Evolutionary conservation across 2,329 filamentous ascomycete species (phyloP), one percentile per base, ranked within the genome.

Genomic region (Metarhizium brunneum): DNA sequence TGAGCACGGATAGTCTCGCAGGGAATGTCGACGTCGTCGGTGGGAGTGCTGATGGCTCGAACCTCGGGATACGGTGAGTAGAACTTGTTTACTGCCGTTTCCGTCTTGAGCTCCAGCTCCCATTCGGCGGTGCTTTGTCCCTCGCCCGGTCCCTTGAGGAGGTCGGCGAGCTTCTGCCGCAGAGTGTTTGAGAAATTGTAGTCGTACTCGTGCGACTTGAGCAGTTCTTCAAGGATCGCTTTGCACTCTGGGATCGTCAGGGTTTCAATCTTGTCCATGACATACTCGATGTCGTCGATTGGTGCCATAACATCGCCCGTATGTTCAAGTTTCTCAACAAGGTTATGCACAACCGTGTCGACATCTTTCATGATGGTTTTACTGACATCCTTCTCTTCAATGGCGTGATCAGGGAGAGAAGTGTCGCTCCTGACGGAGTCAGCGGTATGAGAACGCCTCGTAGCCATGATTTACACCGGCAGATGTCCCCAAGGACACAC

Each of bases 1-100:
- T 66, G 65, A 2, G 65, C 63, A 4, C 65, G 60, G 43, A 67
- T 58, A 50, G 60, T 66, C 57, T 67, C 66, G 54, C 61, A 65
- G 4, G 66, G 55, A 32, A 63, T 62, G 6, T 64, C 55, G 0
- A 59, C 57, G 43, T 68, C 65, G 57, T 67, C 66, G 35, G 62
- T 64, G 0, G 65, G 65, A 6, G 61, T 54, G 1, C 63, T 61
- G 6, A 66, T 60, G 32, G 65, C 62, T 25, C 65, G 61, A 14
- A 67, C 65, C 53, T 66, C 65, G 0, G 65, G 60, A 52, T 66
- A 67, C 6, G 62, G 63, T 10, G 62, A 62, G 47, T 59, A 61
- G 20, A 59, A 59, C 14, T 60, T 60, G 36, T 61, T 61, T 29
- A 61, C 36, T 16, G 60, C 60, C 6, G 60, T 52, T 18, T 61